Evolutionary conservation across 768 basidiomycete species (phyloP).

Genomic region (Tricholomella constricta): DNA sequence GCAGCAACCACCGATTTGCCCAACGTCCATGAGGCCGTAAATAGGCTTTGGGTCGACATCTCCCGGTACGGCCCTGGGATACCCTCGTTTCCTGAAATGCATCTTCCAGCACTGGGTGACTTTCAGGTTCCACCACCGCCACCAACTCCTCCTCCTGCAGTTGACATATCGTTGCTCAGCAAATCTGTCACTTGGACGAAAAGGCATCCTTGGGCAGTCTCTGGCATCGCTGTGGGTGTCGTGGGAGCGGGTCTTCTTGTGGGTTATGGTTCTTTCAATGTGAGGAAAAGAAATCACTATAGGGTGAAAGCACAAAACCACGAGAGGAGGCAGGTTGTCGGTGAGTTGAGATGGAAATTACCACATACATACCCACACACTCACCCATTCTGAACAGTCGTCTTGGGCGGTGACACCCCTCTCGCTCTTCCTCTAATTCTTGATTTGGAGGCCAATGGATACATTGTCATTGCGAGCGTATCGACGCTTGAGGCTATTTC

Average conservation of each 20-base stretch:
- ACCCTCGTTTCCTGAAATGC: constrained; percentile 50
- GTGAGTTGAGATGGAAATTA: constrained; percentile 50
- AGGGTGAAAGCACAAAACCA: constrained; percentile 48
- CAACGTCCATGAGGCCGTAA: constrained; percentile 62
- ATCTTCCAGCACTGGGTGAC: constrained; percentile 64
- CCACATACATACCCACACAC: constrained; percentile 7
- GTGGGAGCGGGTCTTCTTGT: constrained; percentile 64
- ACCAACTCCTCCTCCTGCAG: constrained; percentile 61
- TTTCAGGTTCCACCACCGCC: constrained; percentile 68
- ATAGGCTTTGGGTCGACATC: constrained; percentile 77
- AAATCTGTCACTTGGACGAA: constrained; percentile 52
- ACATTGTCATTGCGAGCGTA: constrained; percentile 83
- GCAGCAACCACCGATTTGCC: constrained; percentile 62
- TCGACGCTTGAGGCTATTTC: constrained; percentile 65
- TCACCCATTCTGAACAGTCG: constrained; percentile 1
- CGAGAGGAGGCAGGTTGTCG: constrained; percentile 69
- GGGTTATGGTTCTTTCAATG: constrained; percentile 49
- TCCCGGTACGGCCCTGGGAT: constrained; percentile 78
- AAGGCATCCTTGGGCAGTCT: constrained; percentile 62
- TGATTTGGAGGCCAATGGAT: constrained; percentile 77
- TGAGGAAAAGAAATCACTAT: constrained; percentile 35
- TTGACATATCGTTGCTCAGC: constrained; percentile 47
- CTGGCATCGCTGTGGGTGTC: constrained; percentile 54
- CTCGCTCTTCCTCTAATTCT: constrained; percentile 71
- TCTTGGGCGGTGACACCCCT: constrained; percentile 69